phyloP scores from a whole-genome alignment of 441 rosid species.

The Corymbia calophylla region DNA sequence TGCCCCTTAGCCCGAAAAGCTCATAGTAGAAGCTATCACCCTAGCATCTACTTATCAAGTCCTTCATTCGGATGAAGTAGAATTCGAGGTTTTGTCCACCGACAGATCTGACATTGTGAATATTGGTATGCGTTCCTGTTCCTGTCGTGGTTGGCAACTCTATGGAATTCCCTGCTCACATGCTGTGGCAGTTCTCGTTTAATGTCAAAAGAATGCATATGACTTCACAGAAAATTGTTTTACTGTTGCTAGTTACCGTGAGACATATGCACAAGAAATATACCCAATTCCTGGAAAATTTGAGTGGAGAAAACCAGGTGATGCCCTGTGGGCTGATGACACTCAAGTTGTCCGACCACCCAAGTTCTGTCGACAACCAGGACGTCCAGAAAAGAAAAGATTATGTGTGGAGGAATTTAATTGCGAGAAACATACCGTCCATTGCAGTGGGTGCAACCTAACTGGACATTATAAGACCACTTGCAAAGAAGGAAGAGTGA shows the following conservation, averaged over 20 bases:
- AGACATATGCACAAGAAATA: constrained; percentile 35
- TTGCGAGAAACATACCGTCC: constrained; percentile 47
- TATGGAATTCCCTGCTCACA: constrained; percentile 58
- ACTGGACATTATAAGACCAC: constrained; percentile 60
- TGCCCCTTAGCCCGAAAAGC: constrained; percentile 42
- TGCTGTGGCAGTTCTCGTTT: constrained; percentile 48
- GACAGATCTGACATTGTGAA: constrained; percentile 50
- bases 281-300: constrained; percentile 25
- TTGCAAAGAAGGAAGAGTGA: constrained; percentile 36
- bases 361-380: constrained; percentile 43
- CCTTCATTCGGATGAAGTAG: constrained; percentile 56
- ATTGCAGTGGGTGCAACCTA: constrained; percentile 49
- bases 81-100: constrained; percentile 43
- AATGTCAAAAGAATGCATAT: constrained; percentile 34
- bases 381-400: constrained; percentile 57
- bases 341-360: constrained; percentile 38
- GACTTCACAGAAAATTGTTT: constrained; percentile 40
- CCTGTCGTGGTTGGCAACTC: constrained; percentile 56
- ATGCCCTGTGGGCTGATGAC: constrained; percentile 15
- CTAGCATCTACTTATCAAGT: constrained; percentile 35
- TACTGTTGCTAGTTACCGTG: constrained; percentile 32
- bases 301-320: constrained; percentile 29
- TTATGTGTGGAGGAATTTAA: constrained; percentile 34
- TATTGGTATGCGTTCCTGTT: constrained; percentile 36
- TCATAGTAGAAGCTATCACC: constrained; percentile 28